Conservation (phyloP, 495 filamentous ascomycete genomes). For the Penicillium cataractarum region DNA sequence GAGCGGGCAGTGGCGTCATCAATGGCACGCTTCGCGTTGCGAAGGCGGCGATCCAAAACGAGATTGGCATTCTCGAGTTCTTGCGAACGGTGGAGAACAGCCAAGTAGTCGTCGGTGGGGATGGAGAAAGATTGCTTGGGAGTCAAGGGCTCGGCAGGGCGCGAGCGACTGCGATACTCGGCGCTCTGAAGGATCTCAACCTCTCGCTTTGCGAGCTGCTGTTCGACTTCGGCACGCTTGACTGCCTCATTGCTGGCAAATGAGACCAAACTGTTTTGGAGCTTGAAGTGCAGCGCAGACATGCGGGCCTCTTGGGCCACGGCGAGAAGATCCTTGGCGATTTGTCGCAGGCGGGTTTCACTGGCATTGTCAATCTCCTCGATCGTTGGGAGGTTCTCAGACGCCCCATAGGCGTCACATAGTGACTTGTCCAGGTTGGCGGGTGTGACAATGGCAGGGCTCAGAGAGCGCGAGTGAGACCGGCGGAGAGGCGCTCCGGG, state of each 20-base stretch:
- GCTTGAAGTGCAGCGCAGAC: slow-evolving; percentile 85
- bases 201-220: slow-evolving; percentile 88
- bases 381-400: slow-evolving; percentile 59
- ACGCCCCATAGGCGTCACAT: slow-evolving; percentile 51
- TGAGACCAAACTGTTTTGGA: slow-evolving; percentile 84
- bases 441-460: slow-evolving; percentile 57
- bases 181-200: slow-evolving; percentile 79
- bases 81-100: slow-evolving; percentile 55
- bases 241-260: slow-evolving; percentile 86
- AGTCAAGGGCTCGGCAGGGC: slow-evolving; percentile 36
- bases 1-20: slow-evolving; percentile 62
- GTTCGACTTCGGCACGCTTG: slow-evolving; percentile 88
- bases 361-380: slow-evolving; percentile 67
- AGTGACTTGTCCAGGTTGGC: slow-evolving; percentile 59
- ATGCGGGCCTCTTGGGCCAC: slow-evolving; percentile 69
- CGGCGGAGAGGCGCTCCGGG: slow-evolving; percentile 46
- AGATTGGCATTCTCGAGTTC: slow-evolving; percentile 67
- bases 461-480: slow-evolving; percentile 42
- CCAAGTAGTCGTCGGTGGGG: slow-evolving; percentile 45
- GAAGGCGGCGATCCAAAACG: slow-evolving; percentile 62
- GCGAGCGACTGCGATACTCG: slow-evolving; percentile 46
- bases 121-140: slow-evolving; percentile 35
- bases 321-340: slow-evolving; percentile 57
- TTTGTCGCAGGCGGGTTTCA: slow-evolving; percentile 60
- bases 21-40: slow-evolving; percentile 74